A percentile compares a stretch with the other conserved stretches of the same genome.
Conservation (phyloP, 2,329 filamentous ascomycete genomes). For the Xylariaceae sp. region DNA sequence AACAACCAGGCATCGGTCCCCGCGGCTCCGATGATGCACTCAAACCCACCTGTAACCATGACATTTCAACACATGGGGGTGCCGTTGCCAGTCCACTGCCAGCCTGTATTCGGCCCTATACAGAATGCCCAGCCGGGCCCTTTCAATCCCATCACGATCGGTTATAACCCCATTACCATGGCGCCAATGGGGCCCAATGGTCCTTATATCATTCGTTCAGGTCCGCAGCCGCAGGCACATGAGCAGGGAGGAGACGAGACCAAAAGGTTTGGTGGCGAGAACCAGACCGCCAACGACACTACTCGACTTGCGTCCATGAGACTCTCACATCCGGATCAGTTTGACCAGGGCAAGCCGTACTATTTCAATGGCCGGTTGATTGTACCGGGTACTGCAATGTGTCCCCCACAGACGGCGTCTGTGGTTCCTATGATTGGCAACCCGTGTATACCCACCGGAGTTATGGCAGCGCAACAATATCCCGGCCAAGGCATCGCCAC, state of each 20-base stretch:
- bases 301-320: slow-evolving; percentile 31
- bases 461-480: slow-evolving; percentile 20
- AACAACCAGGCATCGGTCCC: slow-evolving; percentile 19
- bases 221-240: slow-evolving; percentile 8
- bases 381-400: slow-evolving; percentile 31
- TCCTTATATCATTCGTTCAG: too few relatives aligned
- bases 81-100: slow-evolving; percentile 27
- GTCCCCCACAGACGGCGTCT: slow-evolving; percentile 11
- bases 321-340: slow-evolving; percentile 40
- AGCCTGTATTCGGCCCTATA: slow-evolving; percentile 23
- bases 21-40: slow-evolving; percentile 19
- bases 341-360: slow-evolving; percentile 43
- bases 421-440: slow-evolving; percentile 22
- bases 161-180: too few relatives aligned
- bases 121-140: not conserved
- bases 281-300: slow-evolving; percentile 25
- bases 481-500: slow-evolving; percentile 16
- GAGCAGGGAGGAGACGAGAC: slow-evolving; percentile 2
- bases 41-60: slow-evolving; percentile 15
- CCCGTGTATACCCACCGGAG: slow-evolving; percentile 22
- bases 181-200: too few relatives aligned
- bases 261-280: slow-evolving; percentile 23
- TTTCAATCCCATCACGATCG: too few relatives aligned
- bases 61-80: slow-evolving; percentile 28
- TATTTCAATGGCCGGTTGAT: slow-evolving; percentile 42